A percentile compares a stretch with the other conserved stretches of the same genome.
Conservation (phyloP, 768 basidiomycete genomes). For the Boletus edulis region DNA sequence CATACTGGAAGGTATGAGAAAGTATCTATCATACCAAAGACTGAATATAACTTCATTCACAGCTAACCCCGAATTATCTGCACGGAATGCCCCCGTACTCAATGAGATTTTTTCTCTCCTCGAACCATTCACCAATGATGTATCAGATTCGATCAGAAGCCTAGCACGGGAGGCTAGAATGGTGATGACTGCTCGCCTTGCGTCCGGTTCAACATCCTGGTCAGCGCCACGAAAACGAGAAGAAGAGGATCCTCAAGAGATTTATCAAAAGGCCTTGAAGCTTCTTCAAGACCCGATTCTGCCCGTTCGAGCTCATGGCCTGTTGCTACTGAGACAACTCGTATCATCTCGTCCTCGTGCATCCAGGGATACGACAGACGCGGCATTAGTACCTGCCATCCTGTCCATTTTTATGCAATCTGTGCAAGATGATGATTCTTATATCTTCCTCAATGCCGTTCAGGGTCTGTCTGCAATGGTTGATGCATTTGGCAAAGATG, state of each 20-base stretch:
- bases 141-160: slow-evolving; percentile 48
- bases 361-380: slow-evolving; percentile 37
- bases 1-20: slow-evolving; percentile 72
- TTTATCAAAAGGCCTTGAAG: slow-evolving; percentile 84
- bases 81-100: slow-evolving; percentile 58
- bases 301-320: slow-evolving; percentile 91
- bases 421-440: slow-evolving; percentile 92
- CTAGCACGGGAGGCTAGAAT: slow-evolving; percentile 78
- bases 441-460: slow-evolving; percentile 89
- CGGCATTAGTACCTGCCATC: slow-evolving; percentile 76
- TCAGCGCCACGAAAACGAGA: slow-evolving; percentile 14
- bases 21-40: not conserved
- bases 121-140: slow-evolving; percentile 50
- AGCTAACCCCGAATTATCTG: slow-evolving; percentile 60
- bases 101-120: slow-evolving; percentile 69
- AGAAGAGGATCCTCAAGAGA: slow-evolving; percentile 47
- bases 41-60: not conserved
- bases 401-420: slow-evolving; percentile 83
- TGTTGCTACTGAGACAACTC: slow-evolving; percentile 78
- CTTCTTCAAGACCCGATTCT: slow-evolving; percentile 89
- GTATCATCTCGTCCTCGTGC: slow-evolving; percentile 40
- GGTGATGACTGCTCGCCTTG: slow-evolving; percentile 79
- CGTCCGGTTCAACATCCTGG: slow-evolving; percentile 48
- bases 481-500: slow-evolving; percentile 62
- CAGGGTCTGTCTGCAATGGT: slow-evolving; percentile 89